Conservation (phyloP, 1,284 basidiomycete species). For the Rhodotorula sp. region DNA sequence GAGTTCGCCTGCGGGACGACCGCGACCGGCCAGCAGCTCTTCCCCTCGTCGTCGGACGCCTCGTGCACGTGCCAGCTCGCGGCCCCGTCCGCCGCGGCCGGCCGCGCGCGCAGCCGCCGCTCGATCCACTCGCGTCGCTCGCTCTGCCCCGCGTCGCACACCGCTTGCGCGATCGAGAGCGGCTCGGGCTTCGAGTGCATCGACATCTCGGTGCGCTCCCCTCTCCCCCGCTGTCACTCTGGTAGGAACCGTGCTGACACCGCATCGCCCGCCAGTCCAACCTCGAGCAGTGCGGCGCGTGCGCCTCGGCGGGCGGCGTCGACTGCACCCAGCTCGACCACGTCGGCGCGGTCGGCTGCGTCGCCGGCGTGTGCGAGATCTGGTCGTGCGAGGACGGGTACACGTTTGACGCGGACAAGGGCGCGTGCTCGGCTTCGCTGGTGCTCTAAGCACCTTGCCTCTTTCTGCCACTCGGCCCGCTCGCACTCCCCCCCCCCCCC, state of each 20-base stretch:
- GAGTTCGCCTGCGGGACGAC: slow-evolving; percentile 4
- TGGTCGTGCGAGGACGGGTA: slow-evolving; percentile 10
- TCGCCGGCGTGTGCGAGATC: slow-evolving; percentile 19
- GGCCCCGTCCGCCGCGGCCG: not conserved
- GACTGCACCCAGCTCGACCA: slow-evolving; percentile 41
- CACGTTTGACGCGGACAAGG: not conserved
- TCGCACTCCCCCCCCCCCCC: too few relatives aligned
- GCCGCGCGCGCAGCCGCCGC: slow-evolving; percentile 26
- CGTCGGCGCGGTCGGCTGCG: slow-evolving; percentile 27
- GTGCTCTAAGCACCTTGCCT: not conserved
- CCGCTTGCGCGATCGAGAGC: slow-evolving; percentile 18
- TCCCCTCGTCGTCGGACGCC: not conserved
- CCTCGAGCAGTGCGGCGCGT: slow-evolving; percentile 35
- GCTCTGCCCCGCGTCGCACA: slow-evolving; percentile 24
- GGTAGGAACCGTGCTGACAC: not conserved
- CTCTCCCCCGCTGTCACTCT: not conserved
- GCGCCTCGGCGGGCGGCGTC: slow-evolving; percentile 27
- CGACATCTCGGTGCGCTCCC: slow-evolving; percentile 22
- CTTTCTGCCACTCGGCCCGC: too few relatives aligned
- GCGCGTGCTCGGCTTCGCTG: not conserved
- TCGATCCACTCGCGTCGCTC: slow-evolving; percentile 3
- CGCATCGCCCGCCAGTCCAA: not conserved
- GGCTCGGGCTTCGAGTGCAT: slow-evolving; percentile 32
- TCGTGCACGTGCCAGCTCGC: not conserved
- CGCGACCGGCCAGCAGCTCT: too few relatives aligned